Evolutionary conservation across 139 green algal species (phyloP), one percentile per base, ranked within the genome.

Genomic region (Chlamydomonas eustigma): DNA sequence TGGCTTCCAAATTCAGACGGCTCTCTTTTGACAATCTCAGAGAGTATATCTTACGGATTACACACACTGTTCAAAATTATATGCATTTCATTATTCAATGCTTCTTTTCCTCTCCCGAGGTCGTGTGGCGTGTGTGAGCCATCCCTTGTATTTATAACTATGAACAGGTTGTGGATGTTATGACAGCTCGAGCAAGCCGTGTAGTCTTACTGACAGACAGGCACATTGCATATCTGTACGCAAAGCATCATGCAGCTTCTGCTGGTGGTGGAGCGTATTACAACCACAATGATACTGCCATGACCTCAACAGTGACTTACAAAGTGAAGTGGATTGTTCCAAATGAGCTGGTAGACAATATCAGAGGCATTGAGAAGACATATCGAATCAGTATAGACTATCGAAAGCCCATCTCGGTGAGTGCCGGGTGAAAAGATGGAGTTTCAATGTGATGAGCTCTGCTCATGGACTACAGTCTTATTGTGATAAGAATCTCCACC

Each of bases 161-260:
- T 25, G 4, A n/a, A 18, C 30, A 63, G 32, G 85, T 90, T 65
- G 39, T 89, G 68, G 88, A 96, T 50, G 90, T 95, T 71, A 37
- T 96, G 65, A 83, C 84, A 31, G 81, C 87, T 4, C 80, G 85
- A 1, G 50, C 69, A 28, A 83, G 76, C 1, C 86, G 91, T 32
- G 82, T 94, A 30, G 74, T 95, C 75, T 78, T 96, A 76, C 81
- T 96, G 36, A 94, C 89, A 3, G 72, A 85, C 71, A 70, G 31
- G 0, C 91, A 96, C 74, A 69, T 96, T 25, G 84, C 85, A 6
- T 93, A 94, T 82, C 70, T 95, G n/a, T 73, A 82, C 35, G 84
- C 81, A 24, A n/a, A 58, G 37, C 68, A 75, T 22, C 52, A 68
- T 28, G 34, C 6, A 8, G 18, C n/a, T 18, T 18, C 44, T 18